phyloP scores from a whole-genome alignment of 139 green algal species.

The Chlamydomonas eustigma region DNA sequence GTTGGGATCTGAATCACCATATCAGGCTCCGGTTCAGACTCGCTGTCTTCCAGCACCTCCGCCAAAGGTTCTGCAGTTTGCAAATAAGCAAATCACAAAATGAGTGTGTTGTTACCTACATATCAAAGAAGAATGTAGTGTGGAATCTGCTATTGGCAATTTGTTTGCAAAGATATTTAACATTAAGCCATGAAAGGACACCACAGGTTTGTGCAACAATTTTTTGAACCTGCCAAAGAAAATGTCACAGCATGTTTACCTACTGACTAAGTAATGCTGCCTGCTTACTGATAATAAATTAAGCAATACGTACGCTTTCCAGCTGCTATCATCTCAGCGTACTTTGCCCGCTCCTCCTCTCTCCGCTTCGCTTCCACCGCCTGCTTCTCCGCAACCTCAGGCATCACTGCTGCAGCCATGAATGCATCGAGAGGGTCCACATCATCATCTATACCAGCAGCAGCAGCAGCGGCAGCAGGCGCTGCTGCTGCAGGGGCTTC shows the following conservation, averaged over 20 bases:
- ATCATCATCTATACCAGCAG: conserved; percentile 57
- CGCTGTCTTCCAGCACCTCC: conserved; percentile 15
- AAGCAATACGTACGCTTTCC: not conserved
- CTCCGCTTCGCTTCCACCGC: not conserved
- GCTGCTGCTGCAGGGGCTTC: not conserved
- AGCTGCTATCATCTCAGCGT: not conserved
- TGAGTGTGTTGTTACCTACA: no score
- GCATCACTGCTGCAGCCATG: conserved; percentile 69
- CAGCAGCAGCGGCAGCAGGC: not conserved
- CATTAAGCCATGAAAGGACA: no score
- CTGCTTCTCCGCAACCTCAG: conserved; percentile 13
- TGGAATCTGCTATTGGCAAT: no score
- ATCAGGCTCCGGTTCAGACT: conserved; percentile 59
- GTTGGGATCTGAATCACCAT: conserved; percentile 42
- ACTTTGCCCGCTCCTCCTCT: conserved; percentile 3
- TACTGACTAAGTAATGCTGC: no score
- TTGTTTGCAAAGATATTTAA: no score
- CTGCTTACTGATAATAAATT: no score
- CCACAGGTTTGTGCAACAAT: no score
- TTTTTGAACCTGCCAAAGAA: no score
- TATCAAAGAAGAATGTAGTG: no score
- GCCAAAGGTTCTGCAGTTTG: not conserved
- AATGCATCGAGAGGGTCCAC: conserved; percentile 92
- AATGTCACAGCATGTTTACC: no score
- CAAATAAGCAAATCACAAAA: no score